phyloP scores from a whole-genome alignment of 2,329 filamentous ascomycete genomes.

The Colletotrichum lupini region DNA sequence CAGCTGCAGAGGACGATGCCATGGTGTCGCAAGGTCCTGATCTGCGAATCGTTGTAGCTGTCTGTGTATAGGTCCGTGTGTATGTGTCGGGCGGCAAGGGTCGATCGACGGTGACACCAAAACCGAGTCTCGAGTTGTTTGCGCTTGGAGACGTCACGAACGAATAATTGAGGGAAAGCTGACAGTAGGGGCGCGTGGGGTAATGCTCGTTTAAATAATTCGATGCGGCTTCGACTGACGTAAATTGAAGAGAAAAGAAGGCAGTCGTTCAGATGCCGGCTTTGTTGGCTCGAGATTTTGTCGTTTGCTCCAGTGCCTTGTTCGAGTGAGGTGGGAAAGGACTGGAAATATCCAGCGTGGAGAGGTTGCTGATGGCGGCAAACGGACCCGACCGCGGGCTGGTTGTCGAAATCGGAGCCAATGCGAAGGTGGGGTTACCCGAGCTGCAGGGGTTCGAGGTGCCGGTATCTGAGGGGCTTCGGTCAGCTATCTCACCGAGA shows the following conservation, averaged over 20 bases:
- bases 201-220: not conserved
- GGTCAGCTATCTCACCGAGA: conserved; percentile 1
- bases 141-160: not conserved
- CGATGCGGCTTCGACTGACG: not conserved
- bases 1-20: conserved; percentile 62
- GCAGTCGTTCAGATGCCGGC: not conserved
- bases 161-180: not conserved
- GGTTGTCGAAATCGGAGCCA: conserved; percentile 30
- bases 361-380: not conserved
- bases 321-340: not conserved
- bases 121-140: not conserved
- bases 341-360: not conserved
- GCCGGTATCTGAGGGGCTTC: not conserved
- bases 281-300: too few species aligned
- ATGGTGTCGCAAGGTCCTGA: conserved; percentile 38
- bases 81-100: too few species aligned
- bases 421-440: conserved; percentile 29
- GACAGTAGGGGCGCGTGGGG: too few species aligned
- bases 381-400: not conserved
- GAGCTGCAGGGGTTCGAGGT: conserved; percentile 19
- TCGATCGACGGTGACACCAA: not conserved
- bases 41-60: not conserved
- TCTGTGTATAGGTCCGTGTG: not conserved
- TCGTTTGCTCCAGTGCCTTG: not conserved
- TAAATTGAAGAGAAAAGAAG: not conserved